phyloP scores from a whole-genome alignment of 139 green algal species.

The Chlorella sp. region DNA sequence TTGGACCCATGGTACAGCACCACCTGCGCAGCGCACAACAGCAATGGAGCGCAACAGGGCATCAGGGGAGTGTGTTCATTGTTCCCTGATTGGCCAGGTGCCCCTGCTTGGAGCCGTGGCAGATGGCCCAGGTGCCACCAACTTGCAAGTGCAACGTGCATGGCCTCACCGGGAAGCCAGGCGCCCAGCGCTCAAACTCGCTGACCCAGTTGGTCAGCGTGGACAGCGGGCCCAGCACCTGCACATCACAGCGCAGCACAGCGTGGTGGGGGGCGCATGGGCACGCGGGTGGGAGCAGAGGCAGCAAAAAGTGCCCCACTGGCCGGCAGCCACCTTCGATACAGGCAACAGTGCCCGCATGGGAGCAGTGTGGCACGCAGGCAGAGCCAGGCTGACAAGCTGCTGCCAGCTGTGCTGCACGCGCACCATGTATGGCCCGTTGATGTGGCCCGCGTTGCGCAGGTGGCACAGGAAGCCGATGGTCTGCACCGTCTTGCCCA shows the following conservation, averaged over 20 bases:
- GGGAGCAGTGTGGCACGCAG: too few relatives aligned
- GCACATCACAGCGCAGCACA: neutral
- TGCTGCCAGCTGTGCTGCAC: neutral
- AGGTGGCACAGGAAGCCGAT: constrained; percentile 96
- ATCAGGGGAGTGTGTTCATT: too few relatives aligned
- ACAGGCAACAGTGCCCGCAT: too few relatives aligned
- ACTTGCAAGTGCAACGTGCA: too few relatives aligned
- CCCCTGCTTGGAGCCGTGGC: too few relatives aligned
- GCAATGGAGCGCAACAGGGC: too few relatives aligned
- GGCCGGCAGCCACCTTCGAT: too few relatives aligned
- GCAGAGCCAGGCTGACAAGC: too few relatives aligned
- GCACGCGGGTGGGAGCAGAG: neutral
- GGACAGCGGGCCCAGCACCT: constrained; percentile 89
- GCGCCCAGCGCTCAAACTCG: constrained; percentile 92
- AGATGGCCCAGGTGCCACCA: too few relatives aligned
- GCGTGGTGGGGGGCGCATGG: neutral
- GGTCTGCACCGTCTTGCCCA: constrained; percentile 98
- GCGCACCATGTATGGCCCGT: constrained; percentile 17
- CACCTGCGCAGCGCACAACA: neutral
- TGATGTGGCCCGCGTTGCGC: constrained; percentile 59
- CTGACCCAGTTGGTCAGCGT: constrained; percentile 96
- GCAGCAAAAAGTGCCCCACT: too few relatives aligned
- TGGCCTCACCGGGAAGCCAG: constrained; percentile 64
- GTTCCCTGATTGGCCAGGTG: too few relatives aligned
- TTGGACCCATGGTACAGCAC: constrained; percentile 95